Evolutionary conservation across 1,284 basidiomycete genomes (phyloP).

Genomic region (Ceratobasidium sp.): DNA sequence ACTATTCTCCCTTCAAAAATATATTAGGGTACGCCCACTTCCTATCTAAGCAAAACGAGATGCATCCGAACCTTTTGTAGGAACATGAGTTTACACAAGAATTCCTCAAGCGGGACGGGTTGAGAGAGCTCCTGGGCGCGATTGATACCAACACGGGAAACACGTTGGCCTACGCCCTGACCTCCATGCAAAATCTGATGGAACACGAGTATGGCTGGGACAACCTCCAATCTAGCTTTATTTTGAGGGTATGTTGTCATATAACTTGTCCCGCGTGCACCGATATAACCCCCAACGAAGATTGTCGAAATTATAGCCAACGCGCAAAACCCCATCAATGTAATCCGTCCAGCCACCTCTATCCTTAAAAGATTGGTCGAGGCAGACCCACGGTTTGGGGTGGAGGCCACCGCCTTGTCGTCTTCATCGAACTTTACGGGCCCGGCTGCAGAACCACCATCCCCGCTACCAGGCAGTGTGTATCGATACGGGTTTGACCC

Average conservation of each 20-base stretch:
- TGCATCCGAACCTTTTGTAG: constrained; percentile 56
- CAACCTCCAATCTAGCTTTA: constrained; percentile 76
- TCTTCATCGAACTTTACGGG: constrained; percentile 67
- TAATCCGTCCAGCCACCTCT: constrained; percentile 95
- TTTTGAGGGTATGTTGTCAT: constrained; percentile 64
- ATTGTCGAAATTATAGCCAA: constrained; percentile 86
- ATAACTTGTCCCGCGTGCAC: neutral
- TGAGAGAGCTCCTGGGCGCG: constrained; percentile 79
- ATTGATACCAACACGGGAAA: constrained; percentile 83
- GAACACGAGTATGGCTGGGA: constrained; percentile 87
- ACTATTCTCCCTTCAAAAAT: constrained; percentile 85
- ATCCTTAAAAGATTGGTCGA: constrained; percentile 91
- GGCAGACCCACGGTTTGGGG: constrained; percentile 76
- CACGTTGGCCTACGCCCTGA: constrained; percentile 87
- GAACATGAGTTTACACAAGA: constrained; percentile 91
- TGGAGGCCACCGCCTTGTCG: constrained; percentile 62
- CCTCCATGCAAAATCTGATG: constrained; percentile 88
- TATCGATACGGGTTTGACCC: constrained; percentile 86
- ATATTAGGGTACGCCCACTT: constrained; percentile 71
- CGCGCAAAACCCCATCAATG: constrained; percentile 85
- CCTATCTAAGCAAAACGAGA: too few relatives aligned
- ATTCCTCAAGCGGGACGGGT: constrained; percentile 84
- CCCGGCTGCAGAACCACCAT: constrained; percentile 61
- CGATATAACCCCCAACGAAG: constrained; percentile 50
- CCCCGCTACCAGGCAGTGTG: constrained; percentile 67